Evolutionary conservation across 2,329 filamentous ascomycete genomes (phyloP).

Genomic region (Peltaster fructicola): DNA sequence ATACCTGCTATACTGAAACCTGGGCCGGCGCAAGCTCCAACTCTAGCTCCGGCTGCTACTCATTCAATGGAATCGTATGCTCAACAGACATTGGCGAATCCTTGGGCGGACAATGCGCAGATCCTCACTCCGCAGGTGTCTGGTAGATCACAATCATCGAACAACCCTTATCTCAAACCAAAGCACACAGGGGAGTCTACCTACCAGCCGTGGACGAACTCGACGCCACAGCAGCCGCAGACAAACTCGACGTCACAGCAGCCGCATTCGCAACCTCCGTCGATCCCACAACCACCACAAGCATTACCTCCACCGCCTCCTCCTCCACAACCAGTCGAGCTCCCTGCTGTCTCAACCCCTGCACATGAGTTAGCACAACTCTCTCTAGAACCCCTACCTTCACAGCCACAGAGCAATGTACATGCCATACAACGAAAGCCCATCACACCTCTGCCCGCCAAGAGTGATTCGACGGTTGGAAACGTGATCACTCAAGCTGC

Average conservation of each 20-base stretch:
- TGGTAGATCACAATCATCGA: no score
- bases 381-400: slow-evolving; percentile 13
- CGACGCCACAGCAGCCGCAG: slow-evolving; percentile 1
- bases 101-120: slow-evolving; percentile 7
- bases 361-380: slow-evolving; percentile 22
- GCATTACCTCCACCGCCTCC: slow-evolving; percentile 16
- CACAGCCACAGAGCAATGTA: slow-evolving; percentile 5
- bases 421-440: no score
- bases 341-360: slow-evolving; percentile 25
- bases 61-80: slow-evolving; percentile 8
- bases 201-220: no score
- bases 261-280: slow-evolving; percentile 4
- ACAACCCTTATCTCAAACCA: slow-evolving; percentile 23
- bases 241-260: slow-evolving; percentile 2
- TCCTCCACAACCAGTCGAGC: slow-evolving; percentile 19
- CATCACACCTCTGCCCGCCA: no score
- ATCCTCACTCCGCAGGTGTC: slow-evolving; percentile 16
- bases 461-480: no score
- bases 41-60: slow-evolving; percentile 3
- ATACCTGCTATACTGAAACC: slow-evolving; percentile 14
- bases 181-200: slow-evolving; percentile 3
- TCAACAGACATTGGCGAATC: slow-evolving; percentile 13
- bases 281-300: slow-evolving; percentile 4
- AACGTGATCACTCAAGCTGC: no score
- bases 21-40: no score